Conservation (phyloP, 169 alveolate species). For the Babesia ovata region DNA sequence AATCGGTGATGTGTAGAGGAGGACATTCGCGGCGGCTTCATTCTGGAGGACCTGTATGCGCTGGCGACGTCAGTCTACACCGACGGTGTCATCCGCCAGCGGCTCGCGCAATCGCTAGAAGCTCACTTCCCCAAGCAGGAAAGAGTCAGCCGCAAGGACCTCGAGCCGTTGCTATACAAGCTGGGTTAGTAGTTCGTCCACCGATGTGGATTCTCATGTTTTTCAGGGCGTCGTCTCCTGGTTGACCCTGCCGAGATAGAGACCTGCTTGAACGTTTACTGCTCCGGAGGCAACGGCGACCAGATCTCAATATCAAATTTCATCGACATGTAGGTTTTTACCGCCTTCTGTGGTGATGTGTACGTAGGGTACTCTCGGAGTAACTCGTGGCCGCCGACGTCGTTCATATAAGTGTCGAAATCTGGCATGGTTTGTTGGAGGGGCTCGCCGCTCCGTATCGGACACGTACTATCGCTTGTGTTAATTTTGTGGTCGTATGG, state of each 20-base stretch:
- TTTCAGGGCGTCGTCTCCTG: constrained; percentile 38
- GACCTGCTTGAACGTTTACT: constrained; percentile 37
- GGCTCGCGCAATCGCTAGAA: constrained; percentile 37
- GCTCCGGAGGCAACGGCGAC: constrained; percentile 6
- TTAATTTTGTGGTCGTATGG: neutral
- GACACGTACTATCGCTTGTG: neutral
- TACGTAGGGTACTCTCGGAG: constrained; percentile 47
- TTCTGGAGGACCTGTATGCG: constrained; percentile 57
- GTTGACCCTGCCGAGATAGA: constrained; percentile 54
- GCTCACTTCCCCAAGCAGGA: constrained; percentile 40
- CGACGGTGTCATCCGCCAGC: constrained; percentile 44
- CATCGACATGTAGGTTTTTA: constrained; percentile 39
- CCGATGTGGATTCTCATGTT: neutral
- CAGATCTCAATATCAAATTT: constrained; percentile 32
- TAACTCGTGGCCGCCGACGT: neutral
- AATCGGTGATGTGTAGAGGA: constrained; percentile 30
- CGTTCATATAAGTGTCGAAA: neutral
- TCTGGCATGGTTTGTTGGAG: neutral
- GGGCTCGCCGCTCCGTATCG: constrained; percentile 5
- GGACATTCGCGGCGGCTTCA: constrained; percentile 58
- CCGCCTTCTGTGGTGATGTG: neutral
- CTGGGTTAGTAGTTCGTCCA: constrained; percentile 18
- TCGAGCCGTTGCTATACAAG: constrained; percentile 34
- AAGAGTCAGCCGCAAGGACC: constrained; percentile 13
- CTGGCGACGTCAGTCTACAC: constrained; percentile 57